Base-by-base conservation (phyloP, 2,329 filamentous ascomycete species). In the Plenodomus biglobosus region DNA sequence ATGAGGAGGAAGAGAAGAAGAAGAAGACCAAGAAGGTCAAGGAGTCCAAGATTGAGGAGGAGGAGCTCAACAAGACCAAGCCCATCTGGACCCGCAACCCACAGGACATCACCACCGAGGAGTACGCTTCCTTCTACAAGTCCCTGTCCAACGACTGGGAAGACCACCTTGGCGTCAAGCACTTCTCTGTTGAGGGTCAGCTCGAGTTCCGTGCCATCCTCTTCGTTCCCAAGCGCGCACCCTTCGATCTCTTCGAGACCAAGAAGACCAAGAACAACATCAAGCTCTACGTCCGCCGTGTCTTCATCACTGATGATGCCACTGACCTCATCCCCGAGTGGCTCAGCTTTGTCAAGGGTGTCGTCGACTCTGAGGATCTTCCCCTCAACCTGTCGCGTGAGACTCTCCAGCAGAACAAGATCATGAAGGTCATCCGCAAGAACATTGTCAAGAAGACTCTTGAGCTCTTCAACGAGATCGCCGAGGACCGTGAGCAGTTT, bases 231-330 rank as follows among this genome's bases (percentile, higher is more conserved):
- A 97, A 99, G 90, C 92, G 94, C 71, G 94, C 94, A 77, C 94
- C 94, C 69, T 99, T 99, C 78, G 94, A 99, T 74, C 89, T 99
- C 57, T 99, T 99, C 77, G 94, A 99, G 88, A 96, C 92, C 75
- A 99, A 99, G 90, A 96, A 96, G 88, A 96, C 92, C 75, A 99
- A 99, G 91, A 99, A 97, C 89, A 99, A 99, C 88, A 97, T 99
- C 86, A 99, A 99, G 88, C 87, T 99, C 69, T 99, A 99, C 81
- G 94, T 99, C 73, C 92, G 94, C 77, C 94, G 94, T 76, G 94
- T 99, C 78, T 99, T 99, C 88, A 99, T 99, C 84, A 99, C 94
- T 54, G 94, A 99, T 66, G 94, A 99, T 77, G 94, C 94, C 68
- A 97, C 94, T 67, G 94, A 99, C 76, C 88, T 99, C 79, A 95